Conservation (phyloP, 2,329 filamentous ascomycete species). For the Pseudogymnoascus sp. region DNA sequence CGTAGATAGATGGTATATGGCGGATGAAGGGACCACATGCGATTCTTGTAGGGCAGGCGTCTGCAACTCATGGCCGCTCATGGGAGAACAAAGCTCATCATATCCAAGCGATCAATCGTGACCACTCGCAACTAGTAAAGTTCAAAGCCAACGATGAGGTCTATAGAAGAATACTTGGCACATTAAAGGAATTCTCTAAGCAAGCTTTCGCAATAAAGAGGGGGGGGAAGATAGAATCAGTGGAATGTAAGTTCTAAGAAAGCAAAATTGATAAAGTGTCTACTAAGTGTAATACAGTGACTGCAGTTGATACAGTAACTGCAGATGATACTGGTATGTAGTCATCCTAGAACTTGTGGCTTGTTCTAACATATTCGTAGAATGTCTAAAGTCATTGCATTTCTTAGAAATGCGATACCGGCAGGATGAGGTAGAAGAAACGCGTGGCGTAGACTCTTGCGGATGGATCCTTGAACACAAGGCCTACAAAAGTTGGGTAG, state of each 20-base stretch:
- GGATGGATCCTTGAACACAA: too few species aligned
- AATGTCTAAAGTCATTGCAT: too few species aligned
- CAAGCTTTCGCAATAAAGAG: neutral
- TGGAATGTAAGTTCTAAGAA: neutral
- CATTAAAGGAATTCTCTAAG: neutral
- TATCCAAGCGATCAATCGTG: neutral
- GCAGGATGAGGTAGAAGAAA: too few species aligned
- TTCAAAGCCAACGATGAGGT: neutral
- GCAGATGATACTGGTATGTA: too few species aligned
- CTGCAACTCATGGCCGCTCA: slow-evolving; percentile 2
- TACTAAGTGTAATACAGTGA: too few species aligned
- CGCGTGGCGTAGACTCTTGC: too few species aligned
- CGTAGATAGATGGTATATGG: neutral
- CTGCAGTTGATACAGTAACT: too few species aligned
- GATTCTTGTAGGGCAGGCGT: neutral
- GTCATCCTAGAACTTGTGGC: too few species aligned
- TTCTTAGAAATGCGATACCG: too few species aligned
- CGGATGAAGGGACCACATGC: neutral
- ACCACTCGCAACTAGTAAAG: slow-evolving; percentile 6
- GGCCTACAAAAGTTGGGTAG: too few species aligned
- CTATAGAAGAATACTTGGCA: neutral
- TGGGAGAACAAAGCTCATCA: neutral
- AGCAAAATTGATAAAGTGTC: too few species aligned
- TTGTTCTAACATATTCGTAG: too few species aligned
- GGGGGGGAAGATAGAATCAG: neutral